Conservation (phyloP, 148 eudicot genomes). For the Beta vulgaris region DNA sequence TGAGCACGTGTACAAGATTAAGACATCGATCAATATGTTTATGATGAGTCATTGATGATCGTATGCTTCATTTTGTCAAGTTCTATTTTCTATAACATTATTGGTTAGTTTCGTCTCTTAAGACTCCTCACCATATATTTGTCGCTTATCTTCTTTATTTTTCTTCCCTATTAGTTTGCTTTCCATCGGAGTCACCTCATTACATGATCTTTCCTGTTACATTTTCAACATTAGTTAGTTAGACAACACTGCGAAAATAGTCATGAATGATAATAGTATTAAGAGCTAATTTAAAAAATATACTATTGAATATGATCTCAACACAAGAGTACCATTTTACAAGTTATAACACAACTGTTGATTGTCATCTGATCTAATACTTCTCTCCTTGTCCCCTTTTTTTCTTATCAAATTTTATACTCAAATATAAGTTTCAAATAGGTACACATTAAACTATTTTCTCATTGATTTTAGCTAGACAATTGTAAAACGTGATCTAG, state of each 20-base stretch:
- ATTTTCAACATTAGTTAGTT: not conserved
- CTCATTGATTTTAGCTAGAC: too few relatives aligned
- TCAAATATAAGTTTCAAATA: too few relatives aligned
- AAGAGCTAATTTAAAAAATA: not conserved
- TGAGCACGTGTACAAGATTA: not conserved
- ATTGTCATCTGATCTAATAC: too few relatives aligned
- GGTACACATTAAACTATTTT: too few relatives aligned
- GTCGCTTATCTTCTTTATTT: not conserved
- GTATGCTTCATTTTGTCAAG: conserved; percentile 14
- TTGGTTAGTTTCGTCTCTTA: not conserved
- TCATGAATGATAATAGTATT: not conserved
- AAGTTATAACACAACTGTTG: too few relatives aligned
- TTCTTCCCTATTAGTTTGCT: conserved; percentile 14
- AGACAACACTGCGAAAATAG: not conserved
- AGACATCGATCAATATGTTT: not conserved
- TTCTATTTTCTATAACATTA: not conserved
- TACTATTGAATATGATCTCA: not conserved
- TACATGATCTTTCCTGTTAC: conserved; percentile 40
- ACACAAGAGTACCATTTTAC: too few relatives aligned
- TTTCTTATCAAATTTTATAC: too few relatives aligned
- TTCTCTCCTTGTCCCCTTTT: too few relatives aligned
- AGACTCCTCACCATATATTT: conserved; percentile 13
- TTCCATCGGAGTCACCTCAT: conserved; percentile 14
- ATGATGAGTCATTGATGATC: conserved; percentile 8
- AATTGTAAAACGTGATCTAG: too few relatives aligned